phyloP scores from a whole-genome alignment of 139 green algal genomes.

The Bryopsis sp. region DNA sequence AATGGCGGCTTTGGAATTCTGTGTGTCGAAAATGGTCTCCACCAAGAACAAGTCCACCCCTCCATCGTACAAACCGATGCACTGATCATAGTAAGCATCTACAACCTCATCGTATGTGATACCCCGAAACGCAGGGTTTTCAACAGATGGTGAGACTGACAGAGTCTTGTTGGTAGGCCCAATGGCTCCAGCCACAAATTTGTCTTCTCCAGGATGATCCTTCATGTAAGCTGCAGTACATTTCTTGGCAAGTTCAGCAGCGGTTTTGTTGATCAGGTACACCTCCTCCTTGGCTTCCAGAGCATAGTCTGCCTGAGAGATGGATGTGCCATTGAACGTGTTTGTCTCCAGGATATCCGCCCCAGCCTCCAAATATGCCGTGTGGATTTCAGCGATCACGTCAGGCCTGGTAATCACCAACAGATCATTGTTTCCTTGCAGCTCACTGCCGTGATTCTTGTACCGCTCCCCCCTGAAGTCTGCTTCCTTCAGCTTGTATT shows the following conservation, averaged over 20 bases:
- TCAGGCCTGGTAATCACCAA: conserved; percentile 91
- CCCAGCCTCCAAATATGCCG: conserved; percentile 74
- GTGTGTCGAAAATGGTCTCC: conserved; percentile 98
- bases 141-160: conserved; percentile 87
- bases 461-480: conserved; percentile 80
- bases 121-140: conserved; percentile 91
- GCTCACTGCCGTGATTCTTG: conserved; percentile 67
- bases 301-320: conserved; percentile 88
- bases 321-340: conserved; percentile 94
- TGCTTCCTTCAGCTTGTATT: conserved; percentile 77
- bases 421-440: conserved; percentile 98
- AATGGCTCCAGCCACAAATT: conserved; percentile 91
- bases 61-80: conserved; percentile 70
- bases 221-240: conserved; percentile 60
- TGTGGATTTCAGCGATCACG: conserved; percentile 90
- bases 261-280: conserved; percentile 77
- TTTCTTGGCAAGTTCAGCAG: conserved; percentile 77
- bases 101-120: conserved; percentile 96
- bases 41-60: conserved; percentile 94
- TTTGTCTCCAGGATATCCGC: conserved; percentile 99
- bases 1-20: conserved; percentile 94
- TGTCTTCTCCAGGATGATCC: conserved; percentile 57
- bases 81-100: conserved; percentile 88
- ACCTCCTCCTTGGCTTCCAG: conserved; percentile 84
- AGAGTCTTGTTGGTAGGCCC: conserved; percentile 96